These are phyloP conservation scores for Myotisia sp. DNA, from an alignment of 2,329 filamentous ascomycete genomes.

Conservation along the genomic window DNA sequence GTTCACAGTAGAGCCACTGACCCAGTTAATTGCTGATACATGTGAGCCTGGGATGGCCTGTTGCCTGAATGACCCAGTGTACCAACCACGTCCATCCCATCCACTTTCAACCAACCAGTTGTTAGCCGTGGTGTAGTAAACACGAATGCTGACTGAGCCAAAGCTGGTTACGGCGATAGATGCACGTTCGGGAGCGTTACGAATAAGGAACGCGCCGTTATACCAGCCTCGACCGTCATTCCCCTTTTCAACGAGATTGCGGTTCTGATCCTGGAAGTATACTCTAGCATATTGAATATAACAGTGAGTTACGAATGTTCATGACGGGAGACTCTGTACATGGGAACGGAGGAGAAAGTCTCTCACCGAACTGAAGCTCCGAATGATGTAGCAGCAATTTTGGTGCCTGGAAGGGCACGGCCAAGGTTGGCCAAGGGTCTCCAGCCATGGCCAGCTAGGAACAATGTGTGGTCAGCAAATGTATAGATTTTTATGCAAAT, in stretches of 20 bases:
- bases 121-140: constrained; percentile 1
- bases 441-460: constrained; percentile 1
- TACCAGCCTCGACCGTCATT: not conserved
- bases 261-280: constrained; percentile 2
- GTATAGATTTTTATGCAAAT: not conserved
- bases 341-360: not conserved
- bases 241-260: not conserved
- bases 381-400: not conserved
- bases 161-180: constrained; percentile 3
- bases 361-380: not conserved
- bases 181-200: not conserved
- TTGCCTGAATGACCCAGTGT: constrained; percentile 2
- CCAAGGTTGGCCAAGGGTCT: not conserved
- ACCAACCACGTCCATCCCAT: not conserved
- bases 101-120: constrained; percentile 1
- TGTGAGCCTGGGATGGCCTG: constrained; percentile 2
- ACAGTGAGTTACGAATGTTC: not conserved
- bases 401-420: constrained; percentile 1
- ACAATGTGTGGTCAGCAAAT: not conserved
- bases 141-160: not conserved
- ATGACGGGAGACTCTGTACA: not conserved
- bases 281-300: not conserved
- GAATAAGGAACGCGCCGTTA: not conserved
- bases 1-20: not conserved
- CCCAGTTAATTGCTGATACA: constrained; percentile 2